Conservation (phyloP, 768 basidiomycete genomes). For the Boletus rufocinnamomeus region DNA sequence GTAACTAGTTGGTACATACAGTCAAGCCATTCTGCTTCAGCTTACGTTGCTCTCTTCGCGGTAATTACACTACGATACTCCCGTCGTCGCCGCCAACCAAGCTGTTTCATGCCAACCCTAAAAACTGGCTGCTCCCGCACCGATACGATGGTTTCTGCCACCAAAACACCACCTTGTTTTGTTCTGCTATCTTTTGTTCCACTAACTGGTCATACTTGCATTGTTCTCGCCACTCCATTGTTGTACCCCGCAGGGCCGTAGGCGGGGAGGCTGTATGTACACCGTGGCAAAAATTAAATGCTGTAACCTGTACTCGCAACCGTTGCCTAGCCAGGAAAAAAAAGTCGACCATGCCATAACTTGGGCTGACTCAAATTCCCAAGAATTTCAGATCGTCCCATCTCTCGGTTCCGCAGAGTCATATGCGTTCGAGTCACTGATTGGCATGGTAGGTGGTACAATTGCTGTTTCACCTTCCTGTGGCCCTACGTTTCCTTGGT, state of each 20-base stretch:
- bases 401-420: background rate
- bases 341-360: conserved; percentile 7
- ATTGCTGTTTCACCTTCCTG: background rate
- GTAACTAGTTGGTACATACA: background rate
- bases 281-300: background rate
- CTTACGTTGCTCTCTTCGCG: conserved; percentile 8
- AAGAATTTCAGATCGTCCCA: background rate
- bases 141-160: conserved; percentile 1
- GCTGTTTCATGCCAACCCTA: background rate
- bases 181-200: conserved; percentile 13
- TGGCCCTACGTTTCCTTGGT: background rate
- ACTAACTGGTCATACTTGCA: conserved; percentile 17
- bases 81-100: conserved; percentile 4
- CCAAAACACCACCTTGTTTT: background rate
- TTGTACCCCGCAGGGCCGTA: conserved; percentile 12
- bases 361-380: background rate
- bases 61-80: background rate
- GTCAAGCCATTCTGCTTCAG: background rate
- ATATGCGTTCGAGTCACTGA: background rate
- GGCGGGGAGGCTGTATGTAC: conserved; percentile 14
- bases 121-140: background rate
- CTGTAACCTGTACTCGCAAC: background rate
- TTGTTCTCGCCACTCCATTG: conserved; percentile 24
- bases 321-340: background rate
- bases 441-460: background rate